Evolutionary conservation across 2,329 filamentous ascomycete species (phyloP).

Genomic region (Arthroderma uncinatum): DNA sequence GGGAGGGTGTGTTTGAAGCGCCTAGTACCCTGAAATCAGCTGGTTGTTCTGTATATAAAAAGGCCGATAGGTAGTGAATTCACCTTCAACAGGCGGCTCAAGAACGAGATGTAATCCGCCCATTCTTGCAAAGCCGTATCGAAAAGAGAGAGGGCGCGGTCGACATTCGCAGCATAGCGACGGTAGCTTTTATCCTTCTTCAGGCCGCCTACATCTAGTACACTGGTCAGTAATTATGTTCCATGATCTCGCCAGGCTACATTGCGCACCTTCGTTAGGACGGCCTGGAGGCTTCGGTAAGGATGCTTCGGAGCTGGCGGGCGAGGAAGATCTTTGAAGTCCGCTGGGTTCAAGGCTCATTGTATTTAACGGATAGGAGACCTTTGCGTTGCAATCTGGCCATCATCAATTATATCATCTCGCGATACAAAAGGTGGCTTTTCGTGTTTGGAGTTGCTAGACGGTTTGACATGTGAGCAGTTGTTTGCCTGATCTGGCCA

Average conservation of each 20-base stretch:
- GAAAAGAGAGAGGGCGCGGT: constrained; percentile 77
- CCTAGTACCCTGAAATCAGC: constrained; percentile 41
- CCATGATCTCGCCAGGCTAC: background rate
- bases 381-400: constrained; percentile 6
- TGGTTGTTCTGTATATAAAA: background rate
- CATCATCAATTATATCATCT: background rate
- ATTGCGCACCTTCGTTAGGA: constrained; percentile 58
- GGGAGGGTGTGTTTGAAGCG: constrained; percentile 73
- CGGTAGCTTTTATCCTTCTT: constrained; percentile 60
- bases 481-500: constrained; percentile 3
- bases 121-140: constrained; percentile 93
- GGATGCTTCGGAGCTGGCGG: constrained; percentile 77
- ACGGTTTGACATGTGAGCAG: too few species aligned
- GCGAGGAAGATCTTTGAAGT: constrained; percentile 46
- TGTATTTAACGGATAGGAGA: constrained; percentile 24
- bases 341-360: constrained; percentile 35
- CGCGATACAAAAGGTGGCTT: too few species aligned
- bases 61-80: background rate
- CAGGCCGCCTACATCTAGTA: constrained; percentile 22
- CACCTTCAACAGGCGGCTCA: constrained; percentile 82
- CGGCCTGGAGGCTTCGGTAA: constrained; percentile 65
- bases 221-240: background rate
- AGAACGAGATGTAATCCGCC: constrained; percentile 97
- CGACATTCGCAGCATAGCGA: constrained; percentile 79
- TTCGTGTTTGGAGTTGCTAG: too few species aligned